These are phyloP conservation scores for Aspergillus tamarii DNA, from an alignment of 2,329 filamentous ascomycete species.

Conservation along the genomic window DNA sequence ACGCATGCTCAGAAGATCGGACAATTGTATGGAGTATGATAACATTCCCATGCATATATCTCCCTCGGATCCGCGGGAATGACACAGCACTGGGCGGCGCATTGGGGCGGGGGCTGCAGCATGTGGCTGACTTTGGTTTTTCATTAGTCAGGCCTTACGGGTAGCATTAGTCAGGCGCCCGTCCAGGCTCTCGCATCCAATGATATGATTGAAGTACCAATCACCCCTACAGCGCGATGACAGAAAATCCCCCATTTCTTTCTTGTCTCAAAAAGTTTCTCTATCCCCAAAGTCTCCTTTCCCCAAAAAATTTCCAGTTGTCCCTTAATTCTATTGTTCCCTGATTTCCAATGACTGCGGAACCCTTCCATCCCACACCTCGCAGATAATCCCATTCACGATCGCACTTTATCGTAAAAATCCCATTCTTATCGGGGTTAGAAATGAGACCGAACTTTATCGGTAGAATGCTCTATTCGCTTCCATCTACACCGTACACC, in stretches of 20 bases:
- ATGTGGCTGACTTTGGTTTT: neutral
- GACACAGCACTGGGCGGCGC: neutral
- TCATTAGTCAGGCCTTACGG: slow-evolving; percentile 17
- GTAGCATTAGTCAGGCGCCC: slow-evolving; percentile 2
- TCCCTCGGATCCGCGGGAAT: slow-evolving; percentile 4
- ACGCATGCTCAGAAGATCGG: neutral
- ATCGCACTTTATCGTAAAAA: neutral
- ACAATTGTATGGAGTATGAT: neutral
- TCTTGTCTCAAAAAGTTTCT: neutral
- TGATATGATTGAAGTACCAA: neutral
- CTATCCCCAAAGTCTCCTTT: neutral
- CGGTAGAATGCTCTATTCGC: neutral
- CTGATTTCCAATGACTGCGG: too few species aligned
- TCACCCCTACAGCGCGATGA: too few species aligned
- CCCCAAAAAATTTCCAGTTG: neutral
- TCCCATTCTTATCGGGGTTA: neutral
- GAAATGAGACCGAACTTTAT: neutral
- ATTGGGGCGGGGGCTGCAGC: neutral
- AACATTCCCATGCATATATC: neutral
- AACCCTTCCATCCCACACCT: neutral
- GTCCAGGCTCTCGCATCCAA: neutral
- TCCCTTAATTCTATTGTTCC: neutral
- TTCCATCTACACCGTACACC: neutral
- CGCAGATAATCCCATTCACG: neutral
- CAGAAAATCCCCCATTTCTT: neutral